These are phyloP conservation scores for Solanum paucissectum DNA, from an alignment of 257 asterid species.

Conservation along the genomic window DNA sequence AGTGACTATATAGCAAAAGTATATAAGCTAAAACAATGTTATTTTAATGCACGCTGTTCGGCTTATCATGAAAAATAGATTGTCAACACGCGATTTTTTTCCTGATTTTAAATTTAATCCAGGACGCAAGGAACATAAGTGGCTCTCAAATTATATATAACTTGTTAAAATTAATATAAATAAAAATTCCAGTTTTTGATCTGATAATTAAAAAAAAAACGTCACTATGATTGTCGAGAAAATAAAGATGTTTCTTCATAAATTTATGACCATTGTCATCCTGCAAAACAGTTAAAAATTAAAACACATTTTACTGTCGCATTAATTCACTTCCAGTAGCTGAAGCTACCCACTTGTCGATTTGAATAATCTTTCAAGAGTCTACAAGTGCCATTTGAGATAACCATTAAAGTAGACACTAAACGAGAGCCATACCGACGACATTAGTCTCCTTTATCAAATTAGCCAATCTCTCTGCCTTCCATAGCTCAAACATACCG, in stretches of 20 bases:
- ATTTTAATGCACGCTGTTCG: background rate
- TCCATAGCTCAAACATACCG: background rate
- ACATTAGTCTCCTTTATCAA: background rate
- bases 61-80: background rate
- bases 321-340: background rate
- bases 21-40: background rate
- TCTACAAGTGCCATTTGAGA: background rate
- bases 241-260: background rate
- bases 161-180: background rate
- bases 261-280: background rate
- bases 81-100: background rate
- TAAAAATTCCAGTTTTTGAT: background rate
- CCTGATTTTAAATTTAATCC: background rate
- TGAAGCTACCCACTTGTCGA: background rate
- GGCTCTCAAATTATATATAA: background rate
- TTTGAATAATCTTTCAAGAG: background rate
- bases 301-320: background rate
- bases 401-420: background rate
- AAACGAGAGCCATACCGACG: background rate
- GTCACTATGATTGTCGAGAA: background rate
- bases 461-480: background rate
- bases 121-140: background rate
- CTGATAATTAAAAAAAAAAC: background rate
- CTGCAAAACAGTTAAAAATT: background rate
- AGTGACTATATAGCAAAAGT: background rate